Base-by-base conservation (phyloP, 306 rosid species). In the Castanopsis chinensis region DNA sequence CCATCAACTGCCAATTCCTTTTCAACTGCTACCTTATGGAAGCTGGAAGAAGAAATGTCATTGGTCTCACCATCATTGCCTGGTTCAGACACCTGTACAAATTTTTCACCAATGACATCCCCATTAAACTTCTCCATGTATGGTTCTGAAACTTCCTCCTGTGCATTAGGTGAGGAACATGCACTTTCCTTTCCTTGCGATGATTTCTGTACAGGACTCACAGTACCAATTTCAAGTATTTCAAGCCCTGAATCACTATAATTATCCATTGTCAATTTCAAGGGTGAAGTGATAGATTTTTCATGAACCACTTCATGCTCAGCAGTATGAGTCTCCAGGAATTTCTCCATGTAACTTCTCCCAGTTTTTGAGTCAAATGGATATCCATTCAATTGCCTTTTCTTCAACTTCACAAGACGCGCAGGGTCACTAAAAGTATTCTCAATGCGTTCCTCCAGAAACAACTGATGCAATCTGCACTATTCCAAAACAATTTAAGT, bases 381-480 rank as follows among this genome's bases (percentile, higher is more conserved):
- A 60, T 87, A 82, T 82, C 89, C 90, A 85, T 85, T 89, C 78
- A 93, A 84, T 63, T 89, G 96, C 60, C 90, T 90, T 82, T 76
- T 90, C 89, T 80, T 96, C 87, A 96, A 82, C 77, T 92, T 93
- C 83, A 93, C 93, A 64, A 85, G 89, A 65, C 90, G 89, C 67
- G 92, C 91, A 79, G 99, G 89, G 80, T 96, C 90, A 79, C 79
- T 81, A 74, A 64, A 85, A 87, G 89, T 87, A 87, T 89, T 92
- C 87, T 88, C 94, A 85, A 88, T 65, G 45, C 90, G 90, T 86
- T 96, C 99, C 87, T 89, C 93, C 84, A 90, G 86, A 76, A 96
- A 84, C 84, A 96, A 86, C 75, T 96, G 92, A 79, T 96, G 97
- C 63, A 96, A 80, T 82, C 99, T 96, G 93, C 81, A 83, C 75